Percentiles rank a stretch among this genome's conserved stretches.
Evolutionary conservation across 2,329 filamentous ascomycete genomes (phyloP).

Genomic region (Diplodia seriata): DNA sequence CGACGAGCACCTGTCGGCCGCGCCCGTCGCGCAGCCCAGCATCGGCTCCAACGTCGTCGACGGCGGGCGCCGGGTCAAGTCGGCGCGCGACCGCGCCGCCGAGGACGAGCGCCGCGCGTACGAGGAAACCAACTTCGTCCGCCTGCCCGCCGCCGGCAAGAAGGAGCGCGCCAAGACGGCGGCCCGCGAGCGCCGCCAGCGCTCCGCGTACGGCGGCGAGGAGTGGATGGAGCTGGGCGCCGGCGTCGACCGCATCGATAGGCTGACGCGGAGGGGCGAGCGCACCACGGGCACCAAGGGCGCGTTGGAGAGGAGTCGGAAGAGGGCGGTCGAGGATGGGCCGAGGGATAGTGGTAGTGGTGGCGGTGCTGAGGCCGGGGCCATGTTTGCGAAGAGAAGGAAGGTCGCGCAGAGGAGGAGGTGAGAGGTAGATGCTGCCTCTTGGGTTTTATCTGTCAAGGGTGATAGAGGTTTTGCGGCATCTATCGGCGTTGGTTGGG

Average conservation of each 20-base stretch:
- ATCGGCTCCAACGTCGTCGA: slow-evolving; percentile 88
- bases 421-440: neutral
- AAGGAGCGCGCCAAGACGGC: slow-evolving; percentile 77
- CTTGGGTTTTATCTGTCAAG: neutral
- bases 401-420: slow-evolving; percentile 58
- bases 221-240: slow-evolving; percentile 89
- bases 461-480: neutral
- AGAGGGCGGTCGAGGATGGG: slow-evolving; percentile 76
- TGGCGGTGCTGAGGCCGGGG: slow-evolving; percentile 67
- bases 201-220: slow-evolving; percentile 78
- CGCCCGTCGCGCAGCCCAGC: slow-evolving; percentile 83
- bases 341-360: slow-evolving; percentile 71
- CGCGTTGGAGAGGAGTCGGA: slow-evolving; percentile 82
- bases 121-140: slow-evolving; percentile 90
- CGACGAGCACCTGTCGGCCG: slow-evolving; percentile 78
- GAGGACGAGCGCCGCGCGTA: slow-evolving; percentile 84
- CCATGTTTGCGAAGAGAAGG: slow-evolving; percentile 74
- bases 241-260: slow-evolving; percentile 84
- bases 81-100: slow-evolving; percentile 73
- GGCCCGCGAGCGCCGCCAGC: slow-evolving; percentile 40
- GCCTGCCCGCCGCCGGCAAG: slow-evolving; percentile 85
- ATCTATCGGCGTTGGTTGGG: neutral
- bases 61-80: slow-evolving; percentile 80
- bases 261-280: slow-evolving; percentile 73
- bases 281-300: slow-evolving; percentile 47